Evolutionary conservation across 139 green algal species (phyloP).

Genomic region (Chlamydomonas asymmetrica): DNA sequence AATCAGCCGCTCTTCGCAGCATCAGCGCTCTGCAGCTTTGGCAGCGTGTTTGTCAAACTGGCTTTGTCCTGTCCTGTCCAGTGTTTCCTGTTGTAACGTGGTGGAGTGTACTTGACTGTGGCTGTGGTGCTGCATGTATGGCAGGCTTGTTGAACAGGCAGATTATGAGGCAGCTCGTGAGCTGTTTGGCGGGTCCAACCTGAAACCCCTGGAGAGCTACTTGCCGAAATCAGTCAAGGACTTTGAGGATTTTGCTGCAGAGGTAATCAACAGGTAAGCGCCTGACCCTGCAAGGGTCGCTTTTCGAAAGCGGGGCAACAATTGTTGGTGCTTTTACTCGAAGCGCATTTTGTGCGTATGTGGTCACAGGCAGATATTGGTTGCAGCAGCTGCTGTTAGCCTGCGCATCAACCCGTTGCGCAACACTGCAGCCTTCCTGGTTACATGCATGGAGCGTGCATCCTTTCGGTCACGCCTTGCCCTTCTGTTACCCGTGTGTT

Average conservation of each 20-base stretch:
- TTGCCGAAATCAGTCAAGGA: slow-evolving; percentile 75
- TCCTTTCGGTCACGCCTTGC: neutral
- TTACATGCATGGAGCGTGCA: neutral
- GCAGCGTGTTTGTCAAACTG: too few species aligned
- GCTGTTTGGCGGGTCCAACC: slow-evolving; percentile 60
- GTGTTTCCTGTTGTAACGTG: neutral
- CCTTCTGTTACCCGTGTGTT: neutral
- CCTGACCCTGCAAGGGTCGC: neutral
- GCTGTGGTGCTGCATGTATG: neutral
- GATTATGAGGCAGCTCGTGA: slow-evolving; percentile 68
- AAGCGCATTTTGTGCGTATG: too few species aligned
- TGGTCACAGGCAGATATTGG: too few species aligned
- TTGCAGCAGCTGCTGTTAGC: too few species aligned
- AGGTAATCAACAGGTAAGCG: slow-evolving; percentile 20
- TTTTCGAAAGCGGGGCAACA: neutral
- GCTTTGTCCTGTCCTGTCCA: neutral
- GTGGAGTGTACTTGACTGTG: neutral
- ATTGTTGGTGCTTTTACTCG: slow-evolving; percentile 28
- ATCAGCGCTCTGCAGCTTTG: too few species aligned
- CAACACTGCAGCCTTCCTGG: too few species aligned
- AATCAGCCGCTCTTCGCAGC: too few species aligned
- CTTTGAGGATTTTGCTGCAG: slow-evolving; percentile 63
- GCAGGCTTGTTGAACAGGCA: slow-evolving; percentile 73
- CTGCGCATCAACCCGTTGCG: too few species aligned
- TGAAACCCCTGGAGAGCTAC: slow-evolving; percentile 60